Base-by-base conservation (phyloP, 2,329 filamentous ascomycete species). In the Magnaporthales sp. region DNA sequence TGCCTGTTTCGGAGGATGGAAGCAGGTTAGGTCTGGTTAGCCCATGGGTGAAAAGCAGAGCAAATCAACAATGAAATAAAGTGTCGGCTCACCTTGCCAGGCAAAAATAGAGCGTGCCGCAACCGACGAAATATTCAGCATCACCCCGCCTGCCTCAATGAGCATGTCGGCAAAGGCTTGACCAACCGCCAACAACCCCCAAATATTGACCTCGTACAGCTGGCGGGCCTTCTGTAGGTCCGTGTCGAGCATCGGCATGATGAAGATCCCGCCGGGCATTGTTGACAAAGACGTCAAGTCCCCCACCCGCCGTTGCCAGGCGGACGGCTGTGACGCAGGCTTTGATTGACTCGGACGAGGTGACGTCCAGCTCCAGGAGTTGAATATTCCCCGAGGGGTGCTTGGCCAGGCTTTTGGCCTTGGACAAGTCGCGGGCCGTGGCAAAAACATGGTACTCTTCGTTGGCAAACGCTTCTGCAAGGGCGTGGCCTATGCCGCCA, bases 261-360 rank as follows among this genome's bases (percentile, higher is more conserved):
- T 65, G 63, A 73, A 73, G 54, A 73, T 74, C 56, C 71, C 69
- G 15, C 75, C 80, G 1, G n/a, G 80, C 78, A 70, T 81, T 80
- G 70, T 81, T 81, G 68, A 81, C 73, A 19, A 82, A 74, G 51
- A 81, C 75, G 68, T 82, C 77, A 13, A 82, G 71, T 24, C 71
- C 75, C 22, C 77, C 76, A 27, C 29, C 60, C 51, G 74, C 77
- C 0, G 78, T 78, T 10, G 74, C 71, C 9, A 68, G 66, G 2
- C 72, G 67, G 54, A 83, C 74, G 19, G 71, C 67, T 4, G 71
- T 71, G 22, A 77, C 75, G 24, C 76, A 70, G 5, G 66, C 54
- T 0, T 67, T 67, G 63, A 82, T 77, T 2, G 75, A 78, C 1
- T 72, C 68, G 3, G 71, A 31, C 19, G 73, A 74, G 3, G 74